Conservation (phyloP, 2,329 filamentous ascomycete genomes). For the Zymoseptoria tritici region DNA sequence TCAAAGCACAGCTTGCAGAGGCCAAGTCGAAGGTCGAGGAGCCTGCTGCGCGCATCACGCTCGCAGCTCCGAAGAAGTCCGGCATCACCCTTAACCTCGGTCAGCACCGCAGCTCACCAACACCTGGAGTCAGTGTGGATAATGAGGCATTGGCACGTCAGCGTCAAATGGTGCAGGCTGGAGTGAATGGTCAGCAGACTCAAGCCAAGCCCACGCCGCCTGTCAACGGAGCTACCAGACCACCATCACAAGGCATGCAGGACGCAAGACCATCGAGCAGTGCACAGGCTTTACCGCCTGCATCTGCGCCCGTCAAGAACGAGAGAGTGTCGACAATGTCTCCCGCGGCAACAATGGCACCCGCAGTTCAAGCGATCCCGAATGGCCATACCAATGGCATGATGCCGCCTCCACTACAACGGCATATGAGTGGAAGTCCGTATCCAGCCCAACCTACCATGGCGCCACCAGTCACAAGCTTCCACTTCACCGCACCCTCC, state of each 20-base stretch:
- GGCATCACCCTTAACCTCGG: conserved; percentile 33
- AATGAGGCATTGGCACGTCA: conserved; percentile 48
- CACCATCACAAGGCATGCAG: conserved; percentile 27
- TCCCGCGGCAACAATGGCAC: conserved; percentile 34
- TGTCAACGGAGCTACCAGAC: conserved; percentile 25
- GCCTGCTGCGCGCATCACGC: conserved; percentile 69
- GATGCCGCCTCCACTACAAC: conserved; percentile 25
- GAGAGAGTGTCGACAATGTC: conserved; percentile 34
- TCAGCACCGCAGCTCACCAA: conserved; percentile 30
- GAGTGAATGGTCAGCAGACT: conserved; percentile 36
- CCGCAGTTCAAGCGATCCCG: conserved; percentile 8
- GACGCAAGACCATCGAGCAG: conserved; percentile 31
- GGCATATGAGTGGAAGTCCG: conserved; percentile 24
- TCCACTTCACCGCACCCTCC: conserved; percentile 26
- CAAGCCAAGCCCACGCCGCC: conserved; percentile 22
- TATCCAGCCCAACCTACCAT: conserved; percentile 12
- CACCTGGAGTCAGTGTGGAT: conserved; percentile 47
- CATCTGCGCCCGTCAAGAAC: conserved; percentile 33
- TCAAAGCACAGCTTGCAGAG: conserved; percentile 59
- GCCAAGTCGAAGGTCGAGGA: conserved; percentile 67
- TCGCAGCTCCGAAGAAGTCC: conserved; percentile 44
- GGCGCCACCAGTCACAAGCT: conserved; percentile 21
- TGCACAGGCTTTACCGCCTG: conserved; percentile 30
- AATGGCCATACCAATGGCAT: conserved; percentile 19
- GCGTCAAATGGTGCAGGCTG: conserved; percentile 44